Percentiles rank a stretch among this genome's conserved stretches.
Evolutionary conservation across 352 stramenopile species (phyloP).

Genomic region (Pythium apleroticum): DNA sequence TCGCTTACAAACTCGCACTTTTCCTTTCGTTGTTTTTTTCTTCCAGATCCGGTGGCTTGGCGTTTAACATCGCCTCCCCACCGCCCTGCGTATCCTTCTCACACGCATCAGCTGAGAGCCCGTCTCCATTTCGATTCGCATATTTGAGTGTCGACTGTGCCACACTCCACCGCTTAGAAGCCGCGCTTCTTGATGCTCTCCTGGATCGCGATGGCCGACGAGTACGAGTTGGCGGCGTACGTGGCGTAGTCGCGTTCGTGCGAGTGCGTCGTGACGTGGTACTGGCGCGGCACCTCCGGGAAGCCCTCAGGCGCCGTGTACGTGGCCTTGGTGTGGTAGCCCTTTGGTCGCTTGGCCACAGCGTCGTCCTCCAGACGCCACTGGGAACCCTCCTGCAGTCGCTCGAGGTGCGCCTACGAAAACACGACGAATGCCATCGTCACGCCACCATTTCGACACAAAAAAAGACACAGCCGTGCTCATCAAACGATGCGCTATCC

Average conservation of each 20-base stretch:
- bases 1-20: constrained; percentile 7
- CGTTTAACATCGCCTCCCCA: not conserved
- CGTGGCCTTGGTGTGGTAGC: constrained; percentile 57
- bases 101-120: not conserved
- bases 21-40: constrained; percentile 1
- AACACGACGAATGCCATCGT: not conserved
- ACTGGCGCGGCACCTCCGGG: constrained; percentile 77
- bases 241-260: constrained; percentile 67
- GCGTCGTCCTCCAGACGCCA: constrained; percentile 70
- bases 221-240: constrained; percentile 87
- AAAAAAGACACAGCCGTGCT: not conserved
- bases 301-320: constrained; percentile 69
- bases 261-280: constrained; percentile 67
- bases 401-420: constrained; percentile 47
- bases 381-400: constrained; percentile 51
- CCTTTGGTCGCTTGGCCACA: constrained; percentile 48
- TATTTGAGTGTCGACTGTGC: too few relatives aligned
- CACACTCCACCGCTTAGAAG: constrained; percentile 46
- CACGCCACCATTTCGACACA: not conserved
- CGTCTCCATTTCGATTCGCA: not conserved
- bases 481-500: not conserved
- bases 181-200: constrained; percentile 75
- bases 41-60: not conserved
- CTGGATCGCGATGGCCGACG: constrained; percentile 78
- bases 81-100: not conserved